Evolutionary conservation across 257 asterid genomes (phyloP).

Genomic region (Vinca minor): DNA sequence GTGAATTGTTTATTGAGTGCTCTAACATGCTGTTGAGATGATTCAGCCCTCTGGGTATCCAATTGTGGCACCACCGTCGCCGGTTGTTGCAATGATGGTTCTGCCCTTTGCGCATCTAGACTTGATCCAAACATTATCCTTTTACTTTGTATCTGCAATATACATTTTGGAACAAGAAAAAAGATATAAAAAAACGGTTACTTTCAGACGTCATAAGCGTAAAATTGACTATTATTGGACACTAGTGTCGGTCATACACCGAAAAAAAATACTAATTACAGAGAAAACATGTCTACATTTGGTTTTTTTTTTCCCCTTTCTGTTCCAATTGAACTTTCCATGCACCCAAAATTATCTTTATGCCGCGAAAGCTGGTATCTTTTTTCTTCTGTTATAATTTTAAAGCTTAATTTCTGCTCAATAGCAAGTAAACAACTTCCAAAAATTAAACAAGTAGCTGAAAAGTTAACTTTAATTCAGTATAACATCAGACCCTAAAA

Average conservation of each 20-base stretch:
- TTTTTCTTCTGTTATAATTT: not conserved
- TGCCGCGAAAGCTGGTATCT: too few species aligned
- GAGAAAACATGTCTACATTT: not conserved
- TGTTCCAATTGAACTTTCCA: too few species aligned
- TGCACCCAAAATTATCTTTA: too few species aligned
- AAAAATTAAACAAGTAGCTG: not conserved
- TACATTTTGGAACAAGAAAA: not conserved
- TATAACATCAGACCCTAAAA: not conserved
- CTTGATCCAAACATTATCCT: conserved; percentile 46
- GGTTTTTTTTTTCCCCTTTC: too few species aligned
- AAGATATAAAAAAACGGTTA: too few species aligned
- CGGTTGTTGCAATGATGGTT: conserved; percentile 32
- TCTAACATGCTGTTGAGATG: conserved; percentile 84
- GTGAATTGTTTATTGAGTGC: conserved; percentile 93
- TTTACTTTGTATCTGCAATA: conserved; percentile 54
- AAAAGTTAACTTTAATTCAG: not conserved
- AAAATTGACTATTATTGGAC: not conserved
- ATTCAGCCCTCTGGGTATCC: conserved; percentile 72
- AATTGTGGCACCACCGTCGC: conserved; percentile 25
- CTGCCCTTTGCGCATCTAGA: conserved; percentile 42
- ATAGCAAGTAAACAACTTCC: not conserved
- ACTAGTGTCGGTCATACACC: not conserved
- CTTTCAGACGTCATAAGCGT: not conserved
- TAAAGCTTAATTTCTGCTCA: not conserved
- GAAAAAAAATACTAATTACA: not conserved